Evolutionary conservation across 83 land plant genomes (phyloP), one percentile per base, ranked within the genome.

Genomic region (Diphasiastrum complanatum): DNA sequence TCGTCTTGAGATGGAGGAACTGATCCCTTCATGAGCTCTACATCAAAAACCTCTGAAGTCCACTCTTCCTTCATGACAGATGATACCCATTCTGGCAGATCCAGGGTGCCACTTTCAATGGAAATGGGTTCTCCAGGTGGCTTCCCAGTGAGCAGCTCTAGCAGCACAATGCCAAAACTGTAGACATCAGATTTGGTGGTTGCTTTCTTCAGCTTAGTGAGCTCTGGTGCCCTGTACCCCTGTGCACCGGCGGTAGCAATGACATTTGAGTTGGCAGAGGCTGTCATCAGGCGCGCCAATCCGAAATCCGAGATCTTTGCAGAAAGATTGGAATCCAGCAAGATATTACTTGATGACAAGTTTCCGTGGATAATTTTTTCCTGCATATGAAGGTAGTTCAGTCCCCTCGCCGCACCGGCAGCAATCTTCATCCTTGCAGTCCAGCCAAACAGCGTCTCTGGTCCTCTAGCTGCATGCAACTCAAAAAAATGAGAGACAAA

Each of bases 201-300:
- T 4, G 84, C 89, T 56, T 84, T 90, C 86, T 82, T 86, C 12
- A 81, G 75, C 82, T 86, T 90, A 4, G 86, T 84, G 20, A 90
- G 80, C 83, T 90, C 97, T 1, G 97, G 97, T 4, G 97, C 97
- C 4, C 86, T 71, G 78, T 90, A 90, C 2, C 97, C 97, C 14
- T 82, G 64, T 5, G 89, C 22, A 20, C 52, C 33, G 6, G 58
- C 58, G 4, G 58, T 54, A 6, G 58, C 58, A 6, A 54, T 18
- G 11, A 54, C 58, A 28, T 38, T 38, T 14, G 58, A 54, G 36
- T 33, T 25, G 3, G 58, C 58, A 5, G 58, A 25, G 6, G 58
- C 11, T 28, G 58, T 54, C 58, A 54, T 54, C 10, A 54, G n/a
- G 3, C 58, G 29, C 11, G 58, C n/a, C 16, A 54, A 33, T 14